Conservation (phyloP, 306 rosid species). For the Cicer pinnatifidum region DNA sequence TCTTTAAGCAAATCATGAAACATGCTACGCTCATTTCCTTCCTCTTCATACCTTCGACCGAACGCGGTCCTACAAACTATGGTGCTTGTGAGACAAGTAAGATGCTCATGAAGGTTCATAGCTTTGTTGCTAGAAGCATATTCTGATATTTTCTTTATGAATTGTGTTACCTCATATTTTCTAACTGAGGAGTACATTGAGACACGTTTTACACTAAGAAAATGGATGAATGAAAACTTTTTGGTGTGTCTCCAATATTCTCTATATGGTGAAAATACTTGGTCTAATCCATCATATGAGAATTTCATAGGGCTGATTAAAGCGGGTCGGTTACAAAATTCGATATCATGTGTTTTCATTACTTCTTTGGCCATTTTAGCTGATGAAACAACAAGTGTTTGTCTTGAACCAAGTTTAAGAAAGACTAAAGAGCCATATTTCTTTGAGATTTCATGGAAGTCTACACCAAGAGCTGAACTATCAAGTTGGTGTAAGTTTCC, state of each 20-base stretch:
- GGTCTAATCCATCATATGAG: constrained; percentile 40
- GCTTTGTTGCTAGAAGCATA: neutral
- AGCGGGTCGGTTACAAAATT: constrained; percentile 10
- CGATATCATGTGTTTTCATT: constrained; percentile 30
- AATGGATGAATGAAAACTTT: constrained; percentile 29
- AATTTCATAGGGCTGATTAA: constrained; percentile 9
- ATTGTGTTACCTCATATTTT: constrained; percentile 13
- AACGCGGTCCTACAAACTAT: constrained; percentile 32
- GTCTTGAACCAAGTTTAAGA: constrained; percentile 43
- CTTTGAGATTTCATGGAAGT: constrained; percentile 39
- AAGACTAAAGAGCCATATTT: constrained; percentile 30
- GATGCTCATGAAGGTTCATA: neutral
- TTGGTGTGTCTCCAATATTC: constrained; percentile 39
- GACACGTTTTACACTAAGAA: constrained; percentile 27
- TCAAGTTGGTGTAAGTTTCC: constrained; percentile 43
- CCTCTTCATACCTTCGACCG: constrained; percentile 31
- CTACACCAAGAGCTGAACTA: neutral
- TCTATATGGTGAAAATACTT: constrained; percentile 19
- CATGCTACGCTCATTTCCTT: constrained; percentile 25
- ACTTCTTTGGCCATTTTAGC: constrained; percentile 38
- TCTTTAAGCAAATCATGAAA: constrained; percentile 31
- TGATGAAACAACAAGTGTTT: constrained; percentile 36
- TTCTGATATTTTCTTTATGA: constrained; percentile 6
- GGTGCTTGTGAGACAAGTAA: neutral
- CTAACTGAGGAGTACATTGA: constrained; percentile 6